A percentile compares a stretch with the other conserved stretches of the same genome.
Evolutionary conservation across 2,329 filamentous ascomycete genomes (phyloP).

Genomic region (Alternaria ethzedia): DNA sequence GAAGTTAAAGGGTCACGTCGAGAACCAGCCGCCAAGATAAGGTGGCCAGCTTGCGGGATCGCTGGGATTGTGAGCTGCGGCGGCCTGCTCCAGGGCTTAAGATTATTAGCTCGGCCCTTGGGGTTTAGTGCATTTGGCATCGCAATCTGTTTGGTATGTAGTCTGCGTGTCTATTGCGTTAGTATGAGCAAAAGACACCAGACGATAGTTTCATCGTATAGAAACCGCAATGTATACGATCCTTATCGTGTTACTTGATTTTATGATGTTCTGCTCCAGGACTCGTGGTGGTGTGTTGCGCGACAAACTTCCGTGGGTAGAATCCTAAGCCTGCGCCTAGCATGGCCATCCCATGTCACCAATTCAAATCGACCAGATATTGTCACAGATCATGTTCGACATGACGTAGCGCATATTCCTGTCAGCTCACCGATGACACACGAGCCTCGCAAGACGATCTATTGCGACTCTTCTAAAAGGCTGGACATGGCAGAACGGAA

Average conservation of each 20-base stretch:
- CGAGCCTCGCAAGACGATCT: not conserved
- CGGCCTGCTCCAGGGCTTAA: not conserved
- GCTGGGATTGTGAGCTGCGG: not conserved
- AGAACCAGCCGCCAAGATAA: conserved; percentile 2
- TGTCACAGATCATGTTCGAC: not conserved
- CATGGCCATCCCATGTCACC: not conserved
- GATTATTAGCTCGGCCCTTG: not conserved
- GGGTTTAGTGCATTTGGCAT: not conserved
- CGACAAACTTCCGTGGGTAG: not conserved
- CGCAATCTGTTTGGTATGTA: not conserved
- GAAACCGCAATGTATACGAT: not conserved
- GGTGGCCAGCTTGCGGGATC: not conserved
- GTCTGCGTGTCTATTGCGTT: not conserved
- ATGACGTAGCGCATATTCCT: not conserved
- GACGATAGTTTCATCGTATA: not conserved
- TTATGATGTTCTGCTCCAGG: not conserved
- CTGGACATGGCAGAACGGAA: not conserved
- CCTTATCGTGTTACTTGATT: not conserved
- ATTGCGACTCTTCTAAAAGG: not conserved
- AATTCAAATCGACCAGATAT: not conserved
- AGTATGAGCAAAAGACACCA: not conserved
- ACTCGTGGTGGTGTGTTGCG: not conserved
- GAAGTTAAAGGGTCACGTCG: not conserved
- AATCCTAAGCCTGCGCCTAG: not conserved
- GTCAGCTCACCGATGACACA: not conserved